Conservation (phyloP, 257 asterid genomes). For the Fraxinus americana region DNA sequence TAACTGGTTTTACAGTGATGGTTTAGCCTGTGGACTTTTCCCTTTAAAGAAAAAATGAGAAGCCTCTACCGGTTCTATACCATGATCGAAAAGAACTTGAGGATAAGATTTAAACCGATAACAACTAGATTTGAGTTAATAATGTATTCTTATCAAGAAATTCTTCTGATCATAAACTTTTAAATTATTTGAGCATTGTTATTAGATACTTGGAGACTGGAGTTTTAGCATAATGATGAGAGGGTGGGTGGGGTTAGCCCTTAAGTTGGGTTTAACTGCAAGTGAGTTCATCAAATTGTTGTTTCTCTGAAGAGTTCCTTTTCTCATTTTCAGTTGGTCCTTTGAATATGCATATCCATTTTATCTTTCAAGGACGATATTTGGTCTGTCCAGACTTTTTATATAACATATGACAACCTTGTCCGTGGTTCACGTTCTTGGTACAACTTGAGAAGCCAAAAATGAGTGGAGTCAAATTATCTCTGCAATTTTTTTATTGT, state of each 20-base stretch:
- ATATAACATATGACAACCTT: not conserved
- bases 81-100: not conserved
- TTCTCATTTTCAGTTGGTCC: not conserved
- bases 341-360: not conserved
- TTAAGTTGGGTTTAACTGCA: no score
- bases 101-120: not conserved
- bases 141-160: not conserved
- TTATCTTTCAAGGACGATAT: not conserved
- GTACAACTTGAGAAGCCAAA: not conserved
- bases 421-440: not conserved
- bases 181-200: no score
- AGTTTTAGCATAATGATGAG: no score
- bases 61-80: not conserved
- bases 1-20: not conserved
- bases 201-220: no score
- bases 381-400: not conserved
- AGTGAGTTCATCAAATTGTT: not conserved
- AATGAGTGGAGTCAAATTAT: not conserved
- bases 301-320: not conserved
- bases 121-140: not conserved
- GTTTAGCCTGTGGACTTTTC: not conserved
- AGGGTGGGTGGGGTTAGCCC: no score
- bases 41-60: not conserved
- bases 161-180: not conserved
- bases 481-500: not conserved